Evolutionary conservation across 2,329 filamentous ascomycete species (phyloP).

Genomic region (Aurifilum marmelostoma): DNA sequence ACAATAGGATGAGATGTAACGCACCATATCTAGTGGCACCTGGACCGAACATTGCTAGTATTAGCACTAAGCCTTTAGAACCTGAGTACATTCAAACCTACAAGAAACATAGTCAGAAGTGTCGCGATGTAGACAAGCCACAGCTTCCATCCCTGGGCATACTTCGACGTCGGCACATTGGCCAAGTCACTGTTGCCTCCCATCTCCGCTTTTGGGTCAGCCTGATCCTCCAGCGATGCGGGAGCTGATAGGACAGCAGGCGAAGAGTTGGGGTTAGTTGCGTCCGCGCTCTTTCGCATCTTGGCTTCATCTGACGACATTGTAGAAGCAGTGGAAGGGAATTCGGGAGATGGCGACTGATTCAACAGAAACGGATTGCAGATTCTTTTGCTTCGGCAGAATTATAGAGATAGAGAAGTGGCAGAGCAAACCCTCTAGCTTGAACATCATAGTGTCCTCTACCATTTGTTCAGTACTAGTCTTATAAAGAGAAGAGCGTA

Average conservation of each 20-base stretch:
- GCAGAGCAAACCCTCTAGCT: neutral
- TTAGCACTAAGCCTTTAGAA: neutral
- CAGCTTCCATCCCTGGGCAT: constrained; percentile 5
- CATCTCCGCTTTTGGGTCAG: neutral
- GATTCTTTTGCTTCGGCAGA: constrained; percentile 1
- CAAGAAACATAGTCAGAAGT: constrained; percentile 4
- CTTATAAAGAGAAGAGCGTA: neutral
- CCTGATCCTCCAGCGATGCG: neutral
- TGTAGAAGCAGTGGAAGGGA: neutral
- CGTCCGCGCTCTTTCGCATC: no score
- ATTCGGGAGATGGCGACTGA: neutral
- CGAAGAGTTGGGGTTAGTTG: no score
- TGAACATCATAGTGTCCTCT: constrained; percentile 2
- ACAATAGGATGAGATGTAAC: neutral
- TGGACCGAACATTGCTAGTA: neutral
- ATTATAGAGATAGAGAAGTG: constrained; percentile 3
- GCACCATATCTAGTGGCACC: constrained; percentile 5
- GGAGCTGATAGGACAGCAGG: neutral
- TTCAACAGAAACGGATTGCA: neutral
- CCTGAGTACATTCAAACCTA: neutral
- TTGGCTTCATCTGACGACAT: no score
- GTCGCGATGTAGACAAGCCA: constrained; percentile 6
- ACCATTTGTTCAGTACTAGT: neutral
- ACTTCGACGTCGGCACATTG: neutral
- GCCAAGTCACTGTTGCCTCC: neutral